A percentile compares a stretch with the other conserved stretches of the same genome.
phyloP scores from a whole-genome alignment of 2,329 filamentous ascomycete species.

The Bipolaris bicolor region DNA sequence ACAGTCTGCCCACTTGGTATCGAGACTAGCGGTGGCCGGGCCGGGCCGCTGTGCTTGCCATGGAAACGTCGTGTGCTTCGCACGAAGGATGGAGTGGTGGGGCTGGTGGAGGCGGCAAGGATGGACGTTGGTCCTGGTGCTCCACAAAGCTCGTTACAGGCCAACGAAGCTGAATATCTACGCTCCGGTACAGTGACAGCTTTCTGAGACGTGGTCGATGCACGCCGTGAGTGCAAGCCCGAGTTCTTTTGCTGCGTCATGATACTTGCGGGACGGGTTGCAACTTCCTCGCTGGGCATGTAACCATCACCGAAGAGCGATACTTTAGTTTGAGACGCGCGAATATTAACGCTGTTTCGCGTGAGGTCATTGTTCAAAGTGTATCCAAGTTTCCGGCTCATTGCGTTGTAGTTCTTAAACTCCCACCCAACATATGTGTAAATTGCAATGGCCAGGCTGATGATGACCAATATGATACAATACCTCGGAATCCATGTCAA shows the following conservation, averaged over 20 bases:
- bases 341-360: not conserved
- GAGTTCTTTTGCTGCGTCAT: not conserved
- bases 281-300: not conserved
- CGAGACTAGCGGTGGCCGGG: slow-evolving; percentile 12
- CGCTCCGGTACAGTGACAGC: not conserved
- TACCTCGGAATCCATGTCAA: slow-evolving; percentile 78
- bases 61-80: slow-evolving; percentile 6
- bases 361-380: slow-evolving; percentile 5
- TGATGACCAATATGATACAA: slow-evolving; percentile 67
- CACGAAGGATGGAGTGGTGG: slow-evolving; percentile 14
- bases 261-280: not conserved
- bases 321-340: not conserved
- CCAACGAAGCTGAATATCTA: not conserved
- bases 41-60: not conserved
- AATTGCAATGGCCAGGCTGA: slow-evolving; percentile 70
- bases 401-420: slow-evolving; percentile 47
- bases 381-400: slow-evolving; percentile 21
- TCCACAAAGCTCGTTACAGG: not conserved
- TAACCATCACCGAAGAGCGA: not conserved
- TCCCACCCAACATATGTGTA: slow-evolving; percentile 67
- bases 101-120: not conserved
- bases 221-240: not conserved
- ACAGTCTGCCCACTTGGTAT: slow-evolving; percentile 17
- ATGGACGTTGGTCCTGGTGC: not conserved
- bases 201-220: not conserved